Conservation (phyloP, 495 filamentous ascomycete species). For the Lophiotrema nucula region DNA sequence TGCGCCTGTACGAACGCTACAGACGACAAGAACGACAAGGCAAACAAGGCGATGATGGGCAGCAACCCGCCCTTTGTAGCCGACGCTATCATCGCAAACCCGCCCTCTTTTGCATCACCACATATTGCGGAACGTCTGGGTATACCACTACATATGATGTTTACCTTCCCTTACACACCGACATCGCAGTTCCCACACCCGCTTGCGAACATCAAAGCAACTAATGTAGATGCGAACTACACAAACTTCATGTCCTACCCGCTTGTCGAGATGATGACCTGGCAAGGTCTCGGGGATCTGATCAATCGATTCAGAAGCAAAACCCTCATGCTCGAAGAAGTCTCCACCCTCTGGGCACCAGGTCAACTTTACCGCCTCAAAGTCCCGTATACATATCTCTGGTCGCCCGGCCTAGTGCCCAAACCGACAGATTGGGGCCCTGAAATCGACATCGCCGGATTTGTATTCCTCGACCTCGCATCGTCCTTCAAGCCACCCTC, state of each 20-base stretch:
- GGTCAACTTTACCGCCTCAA: slow-evolving; percentile 42
- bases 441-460: slow-evolving; percentile 43
- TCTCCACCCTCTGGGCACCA: slow-evolving; percentile 42
- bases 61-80: slow-evolving; percentile 40
- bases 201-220: slow-evolving; percentile 44
- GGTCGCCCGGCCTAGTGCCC: slow-evolving; percentile 41
- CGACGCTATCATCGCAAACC: slow-evolving; percentile 46
- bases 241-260: slow-evolving; percentile 75
- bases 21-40: slow-evolving; percentile 51
- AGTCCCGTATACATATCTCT: slow-evolving; percentile 43
- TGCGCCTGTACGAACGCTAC: slow-evolving; percentile 42
- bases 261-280: slow-evolving; percentile 53
- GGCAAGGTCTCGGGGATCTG: slow-evolving; percentile 44
- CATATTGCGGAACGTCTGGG: slow-evolving; percentile 44
- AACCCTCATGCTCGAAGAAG: slow-evolving; percentile 37
- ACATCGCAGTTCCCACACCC: slow-evolving; percentile 44
- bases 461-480: slow-evolving; percentile 43
- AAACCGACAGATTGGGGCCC: slow-evolving; percentile 45
- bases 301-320: slow-evolving; percentile 41
- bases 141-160: slow-evolving; percentile 46
- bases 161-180: slow-evolving; percentile 44
- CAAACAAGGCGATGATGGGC: slow-evolving; percentile 54
- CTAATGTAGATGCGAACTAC: slow-evolving; percentile 48
- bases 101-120: slow-evolving; percentile 41
- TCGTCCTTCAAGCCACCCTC: slow-evolving; percentile 39